A percentile compares a stretch with the other conserved stretches of the same genome.
These are phyloP conservation scores for Metschnikowia lochheadii DNA, from an alignment of 805 yeast genomes.

Conservation along the genomic window DNA sequence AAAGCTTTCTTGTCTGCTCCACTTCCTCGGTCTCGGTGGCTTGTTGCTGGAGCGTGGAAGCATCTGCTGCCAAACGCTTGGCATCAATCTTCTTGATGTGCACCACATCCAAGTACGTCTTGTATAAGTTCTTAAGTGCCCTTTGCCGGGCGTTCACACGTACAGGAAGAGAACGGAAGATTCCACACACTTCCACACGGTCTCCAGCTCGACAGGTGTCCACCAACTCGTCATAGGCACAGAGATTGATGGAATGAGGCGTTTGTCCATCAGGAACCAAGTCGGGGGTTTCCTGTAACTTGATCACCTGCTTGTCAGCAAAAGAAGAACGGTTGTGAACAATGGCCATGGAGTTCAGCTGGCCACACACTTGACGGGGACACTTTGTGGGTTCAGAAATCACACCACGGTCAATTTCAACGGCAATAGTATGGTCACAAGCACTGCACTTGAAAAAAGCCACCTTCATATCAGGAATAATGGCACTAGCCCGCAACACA, in stretches of 20 bases:
- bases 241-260: slow-evolving; percentile 90
- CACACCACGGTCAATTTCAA: slow-evolving; percentile 90
- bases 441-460: slow-evolving; percentile 95
- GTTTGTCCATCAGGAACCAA: slow-evolving; percentile 97
- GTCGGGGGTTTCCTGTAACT: slow-evolving; percentile 94
- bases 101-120: slow-evolving; percentile 91
- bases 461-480: slow-evolving; percentile 96
- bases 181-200: slow-evolving; percentile 90
- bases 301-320: slow-evolving; percentile 92
- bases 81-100: slow-evolving; percentile 85
- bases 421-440: slow-evolving; percentile 87
- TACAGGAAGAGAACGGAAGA: slow-evolving; percentile 89
- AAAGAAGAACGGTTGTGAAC: slow-evolving; percentile 90
- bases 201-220: slow-evolving; percentile 97
- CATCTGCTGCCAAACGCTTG: slow-evolving; percentile 76
- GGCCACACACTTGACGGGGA: slow-evolving; percentile 83
- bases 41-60: slow-evolving; percentile 58
- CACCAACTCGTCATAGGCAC: slow-evolving; percentile 94
- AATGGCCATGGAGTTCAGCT: slow-evolving; percentile 80
- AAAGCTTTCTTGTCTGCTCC: slow-evolving; percentile 67
- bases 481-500: slow-evolving; percentile 80
- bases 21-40: slow-evolving; percentile 65
- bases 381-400: slow-evolving; percentile 91
- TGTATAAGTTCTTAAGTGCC: slow-evolving; percentile 76
- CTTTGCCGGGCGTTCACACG: slow-evolving; percentile 83